These are phyloP conservation scores for Pichia sp. DNA, from an alignment of 1,139 yeast species.

Conservation along the genomic window DNA sequence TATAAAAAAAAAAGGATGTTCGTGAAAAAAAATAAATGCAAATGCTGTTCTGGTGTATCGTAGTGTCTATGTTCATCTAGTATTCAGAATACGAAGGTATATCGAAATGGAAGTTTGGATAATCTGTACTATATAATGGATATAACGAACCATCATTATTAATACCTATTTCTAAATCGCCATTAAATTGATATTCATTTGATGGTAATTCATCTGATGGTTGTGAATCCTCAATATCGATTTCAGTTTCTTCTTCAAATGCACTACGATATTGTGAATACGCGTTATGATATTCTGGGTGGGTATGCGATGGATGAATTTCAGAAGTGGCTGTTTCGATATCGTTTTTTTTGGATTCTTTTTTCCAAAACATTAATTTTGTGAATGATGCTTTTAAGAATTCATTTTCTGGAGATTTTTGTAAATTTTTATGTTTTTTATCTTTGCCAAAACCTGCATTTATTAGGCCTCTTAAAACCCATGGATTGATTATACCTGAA, in stretches of 20 bases:
- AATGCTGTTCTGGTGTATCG: neutral
- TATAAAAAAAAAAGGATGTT: neutral
- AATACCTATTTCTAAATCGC: conserved; percentile 28
- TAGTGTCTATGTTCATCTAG: neutral
- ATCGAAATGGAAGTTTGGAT: conserved; percentile 84
- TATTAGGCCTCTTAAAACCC: conserved; percentile 75
- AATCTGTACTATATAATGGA: conserved; percentile 53
- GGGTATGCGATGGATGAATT: neutral
- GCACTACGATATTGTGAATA: neutral
- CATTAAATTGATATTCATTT: neutral
- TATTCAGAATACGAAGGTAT: conserved; percentile 52
- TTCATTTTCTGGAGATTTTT: neutral
- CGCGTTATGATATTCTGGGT: neutral
- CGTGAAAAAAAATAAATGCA: neutral
- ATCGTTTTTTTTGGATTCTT: neutral
- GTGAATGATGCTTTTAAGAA: neutral
- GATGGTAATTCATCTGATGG: neutral
- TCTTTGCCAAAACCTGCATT: conserved; percentile 68
- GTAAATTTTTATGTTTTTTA: neutral
- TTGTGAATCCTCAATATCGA: neutral
- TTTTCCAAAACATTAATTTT: neutral
- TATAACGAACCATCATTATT: conserved; percentile 35
- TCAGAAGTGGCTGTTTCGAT: neutral
- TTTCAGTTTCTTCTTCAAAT: neutral
- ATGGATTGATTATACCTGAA: conserved; percentile 75